Conservation (phyloP, 2,329 filamentous ascomycete genomes). For the Botrytis cinerea region DNA sequence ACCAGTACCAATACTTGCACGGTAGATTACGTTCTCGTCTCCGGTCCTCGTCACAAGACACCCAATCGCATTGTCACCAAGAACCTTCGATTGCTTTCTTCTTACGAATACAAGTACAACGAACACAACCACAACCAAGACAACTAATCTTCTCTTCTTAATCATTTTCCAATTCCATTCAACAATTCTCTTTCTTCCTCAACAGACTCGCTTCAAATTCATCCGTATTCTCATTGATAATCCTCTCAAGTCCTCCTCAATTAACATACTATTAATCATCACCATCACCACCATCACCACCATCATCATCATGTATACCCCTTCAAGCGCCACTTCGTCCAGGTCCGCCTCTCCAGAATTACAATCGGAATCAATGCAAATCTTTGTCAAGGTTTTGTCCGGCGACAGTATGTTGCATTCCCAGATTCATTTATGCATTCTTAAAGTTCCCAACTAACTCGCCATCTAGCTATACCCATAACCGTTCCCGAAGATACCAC, state of each 20-base stretch:
- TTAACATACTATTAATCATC: neutral
- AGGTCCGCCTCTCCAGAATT: slow-evolving; percentile 44
- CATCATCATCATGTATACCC: slow-evolving; percentile 34
- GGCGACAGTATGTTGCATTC: slow-evolving; percentile 54
- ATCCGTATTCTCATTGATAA: neutral
- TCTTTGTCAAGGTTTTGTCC: slow-evolving; percentile 61
- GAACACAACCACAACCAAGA: slow-evolving; percentile 15
- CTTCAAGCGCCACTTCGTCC: slow-evolving; percentile 31
- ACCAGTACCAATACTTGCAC: neutral
- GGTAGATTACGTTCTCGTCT: slow-evolving; percentile 19
- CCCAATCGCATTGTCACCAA: slow-evolving; percentile 11
- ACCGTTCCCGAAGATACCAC: slow-evolving; percentile 55
- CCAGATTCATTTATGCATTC: slow-evolving; percentile 15
- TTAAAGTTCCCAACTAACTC: slow-evolving; percentile 29
- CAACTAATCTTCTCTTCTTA: neutral
- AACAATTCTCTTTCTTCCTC: too few species aligned
- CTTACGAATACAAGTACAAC: slow-evolving; percentile 17
- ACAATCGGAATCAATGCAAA: slow-evolving; percentile 54
- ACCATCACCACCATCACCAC: neutral
- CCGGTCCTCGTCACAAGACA: slow-evolving; percentile 26
- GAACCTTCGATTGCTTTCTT: slow-evolving; percentile 17
- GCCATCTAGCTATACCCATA: slow-evolving; percentile 54
- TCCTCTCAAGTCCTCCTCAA: neutral
- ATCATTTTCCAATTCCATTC: neutral
- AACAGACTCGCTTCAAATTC: neutral